Conservation (phyloP, 208 protist species). For the Acanthamoeba royreba region DNA sequence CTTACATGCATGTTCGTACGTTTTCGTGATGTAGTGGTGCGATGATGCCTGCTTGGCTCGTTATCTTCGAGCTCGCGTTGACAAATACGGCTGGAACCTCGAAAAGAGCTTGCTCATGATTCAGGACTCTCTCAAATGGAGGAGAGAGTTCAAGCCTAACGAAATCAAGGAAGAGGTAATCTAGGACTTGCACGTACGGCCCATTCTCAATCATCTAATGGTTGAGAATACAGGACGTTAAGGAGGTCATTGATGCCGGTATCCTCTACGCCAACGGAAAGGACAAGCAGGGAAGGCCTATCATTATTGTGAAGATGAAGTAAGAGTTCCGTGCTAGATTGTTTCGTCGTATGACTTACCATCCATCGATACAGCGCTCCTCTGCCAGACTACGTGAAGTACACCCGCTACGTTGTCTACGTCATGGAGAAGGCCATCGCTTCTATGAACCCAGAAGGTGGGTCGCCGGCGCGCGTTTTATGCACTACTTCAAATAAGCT, state of each 20-base stretch:
- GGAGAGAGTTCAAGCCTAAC: background rate
- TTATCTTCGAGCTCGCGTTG: background rate
- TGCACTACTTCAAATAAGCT: background rate
- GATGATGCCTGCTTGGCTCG: background rate
- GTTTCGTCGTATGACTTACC: background rate
- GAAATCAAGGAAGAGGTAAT: background rate
- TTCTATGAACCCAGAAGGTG: background rate
- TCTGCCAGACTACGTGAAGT: background rate
- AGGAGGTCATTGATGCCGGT: background rate
- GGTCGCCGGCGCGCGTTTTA: background rate
- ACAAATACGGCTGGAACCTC: background rate
- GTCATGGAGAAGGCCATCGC: slow-evolving; percentile 22
- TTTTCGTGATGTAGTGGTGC: too few relatives aligned
- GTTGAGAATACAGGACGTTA: background rate
- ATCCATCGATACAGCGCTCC: background rate
- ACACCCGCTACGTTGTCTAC: background rate
- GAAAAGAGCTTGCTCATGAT: background rate
- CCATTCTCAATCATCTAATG: background rate
- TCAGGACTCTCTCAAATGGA: background rate
- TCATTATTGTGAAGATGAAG: background rate
- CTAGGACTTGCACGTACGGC: too few relatives aligned
- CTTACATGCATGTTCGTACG: too few relatives aligned
- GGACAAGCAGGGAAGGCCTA: background rate
- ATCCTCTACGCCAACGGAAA: slow-evolving; percentile 2
- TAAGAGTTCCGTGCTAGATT: background rate